These are phyloP conservation scores for Mesostigma viride DNA, from an alignment of 139 green algal species.

Conservation along the genomic window DNA sequence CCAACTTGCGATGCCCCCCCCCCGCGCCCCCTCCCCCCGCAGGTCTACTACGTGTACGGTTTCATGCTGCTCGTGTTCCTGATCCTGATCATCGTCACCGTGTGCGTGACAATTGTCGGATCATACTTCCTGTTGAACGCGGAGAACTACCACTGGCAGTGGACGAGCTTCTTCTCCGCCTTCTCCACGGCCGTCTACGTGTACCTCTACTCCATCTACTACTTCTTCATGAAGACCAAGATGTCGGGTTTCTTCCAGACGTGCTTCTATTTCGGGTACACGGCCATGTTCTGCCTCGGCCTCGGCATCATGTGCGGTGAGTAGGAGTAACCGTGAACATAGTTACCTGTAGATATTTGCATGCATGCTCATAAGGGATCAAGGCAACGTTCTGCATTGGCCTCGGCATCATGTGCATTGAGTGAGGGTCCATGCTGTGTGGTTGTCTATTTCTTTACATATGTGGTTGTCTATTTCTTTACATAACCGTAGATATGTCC, in stretches of 20 bases:
- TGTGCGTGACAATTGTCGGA: constrained; percentile 80
- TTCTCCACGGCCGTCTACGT: constrained; percentile 80
- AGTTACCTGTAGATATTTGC: no score
- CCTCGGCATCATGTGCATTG: constrained; percentile 62
- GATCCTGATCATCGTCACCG: constrained; percentile 83
- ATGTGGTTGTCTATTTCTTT: no score
- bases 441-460: no score
- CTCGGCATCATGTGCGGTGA: constrained; percentile 61
- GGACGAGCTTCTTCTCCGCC: constrained; percentile 76
- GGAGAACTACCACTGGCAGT: constrained; percentile 97
- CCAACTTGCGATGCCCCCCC: background rate
- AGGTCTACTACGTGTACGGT: constrained; percentile 95
- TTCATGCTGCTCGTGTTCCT: constrained; percentile 94
- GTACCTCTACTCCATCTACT: constrained; percentile 79
- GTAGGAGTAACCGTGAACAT: no score
- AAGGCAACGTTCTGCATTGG: constrained; percentile 80
- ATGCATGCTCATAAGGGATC: constrained; percentile 98
- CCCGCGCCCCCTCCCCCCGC: background rate
- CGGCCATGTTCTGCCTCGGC: constrained; percentile 79
- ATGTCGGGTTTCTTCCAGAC: constrained; percentile 97
- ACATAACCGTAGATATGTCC: no score
- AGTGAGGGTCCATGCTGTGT: no score
- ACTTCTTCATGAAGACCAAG: constrained; percentile 88
- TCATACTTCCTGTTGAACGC: constrained; percentile 98
- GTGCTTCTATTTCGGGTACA: constrained; percentile 96